Percentiles rank a stretch among this genome's conserved stretches.
Conservation (phyloP, 1,284 basidiomycete species). For the Tranzscheliella williamsii region DNA sequence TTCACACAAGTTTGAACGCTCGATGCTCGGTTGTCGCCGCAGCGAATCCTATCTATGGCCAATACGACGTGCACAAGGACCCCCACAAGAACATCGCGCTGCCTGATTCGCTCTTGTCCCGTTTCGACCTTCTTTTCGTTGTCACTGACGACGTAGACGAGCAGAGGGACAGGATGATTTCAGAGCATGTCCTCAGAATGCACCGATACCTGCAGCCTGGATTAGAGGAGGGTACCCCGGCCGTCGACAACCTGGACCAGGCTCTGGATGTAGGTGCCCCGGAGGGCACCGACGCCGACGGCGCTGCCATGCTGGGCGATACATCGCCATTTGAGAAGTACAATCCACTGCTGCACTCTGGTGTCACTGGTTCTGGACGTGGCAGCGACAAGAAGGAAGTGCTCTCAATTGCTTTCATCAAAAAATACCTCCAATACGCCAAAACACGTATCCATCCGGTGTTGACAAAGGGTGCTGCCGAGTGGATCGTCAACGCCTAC, state of each 20-base stretch:
- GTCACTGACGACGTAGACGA: constrained; percentile 98
- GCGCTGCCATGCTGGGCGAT: constrained; percentile 44
- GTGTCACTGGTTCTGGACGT: constrained; percentile 65
- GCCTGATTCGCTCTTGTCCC: constrained; percentile 94
- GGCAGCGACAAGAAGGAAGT: constrained; percentile 71
- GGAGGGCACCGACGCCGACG: constrained; percentile 48
- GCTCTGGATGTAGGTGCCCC: constrained; percentile 55
- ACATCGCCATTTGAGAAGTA: constrained; percentile 76
- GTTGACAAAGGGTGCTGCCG: constrained; percentile 88
- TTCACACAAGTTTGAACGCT: constrained; percentile 96
- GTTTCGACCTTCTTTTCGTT: constrained; percentile 97
- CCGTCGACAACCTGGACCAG: constrained; percentile 77
- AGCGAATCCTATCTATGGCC: constrained; percentile 98
- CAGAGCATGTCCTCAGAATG: constrained; percentile 96
- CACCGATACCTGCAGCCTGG: constrained; percentile 96
- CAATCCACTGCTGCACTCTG: constrained; percentile 91
- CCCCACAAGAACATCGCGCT: constrained; percentile 98
- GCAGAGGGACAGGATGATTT: constrained; percentile 87
- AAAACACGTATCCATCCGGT: constrained; percentile 75
- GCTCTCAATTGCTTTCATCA: constrained; percentile 89
- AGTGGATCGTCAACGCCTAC: constrained; percentile 92
- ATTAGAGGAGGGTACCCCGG: constrained; percentile 82
- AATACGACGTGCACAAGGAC: constrained; percentile 99
- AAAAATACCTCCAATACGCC: constrained; percentile 98
- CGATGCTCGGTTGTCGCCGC: constrained; percentile 97